Base-by-base conservation (phyloP, 2,329 filamentous ascomycete genomes). In the Aspergillus texensis region DNA sequence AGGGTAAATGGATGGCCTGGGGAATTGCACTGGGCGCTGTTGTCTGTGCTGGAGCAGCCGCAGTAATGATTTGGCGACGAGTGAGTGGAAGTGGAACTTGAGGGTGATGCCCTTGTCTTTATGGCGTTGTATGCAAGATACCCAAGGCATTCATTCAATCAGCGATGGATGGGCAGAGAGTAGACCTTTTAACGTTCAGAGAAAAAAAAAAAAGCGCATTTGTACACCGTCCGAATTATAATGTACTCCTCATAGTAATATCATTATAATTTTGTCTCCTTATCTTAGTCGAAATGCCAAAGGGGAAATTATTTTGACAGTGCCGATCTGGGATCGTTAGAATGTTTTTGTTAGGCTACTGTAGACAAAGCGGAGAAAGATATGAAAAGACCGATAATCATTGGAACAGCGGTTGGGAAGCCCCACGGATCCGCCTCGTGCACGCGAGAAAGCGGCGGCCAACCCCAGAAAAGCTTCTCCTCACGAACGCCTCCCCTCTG, bases 1-100 rank as follows among this genome's bases (percentile, higher is more conserved):
- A 88, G 1, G 88, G 90, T 5, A 94, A 97, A 77, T 87, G 92
- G 70, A 93, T 93, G 66, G 90, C 91, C 66, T 82, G 97, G 72
- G 97, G 96, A 72, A 87, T 98, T 72, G 93, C 92, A 2, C 81
- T 96, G 4, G 92, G 91, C 0, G 94, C 92, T 8, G 83, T 85
- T 9, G 82, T 86, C 46, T 87, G 85, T 68, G 86, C 85, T 14
- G 84, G 82, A 14, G 85, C 84, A 6, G 87, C 86, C 11, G 83
- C 85, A 10, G 81, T 85, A 10, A 84, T 87, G 72, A 85, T 89
- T 46, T 89, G 87, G 87, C 85, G 83, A 72, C 80, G 81, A 65
- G 79, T 78, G 6, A 76, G 76, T 59, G 77, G 77, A 8, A 75
- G 76, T 60, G 73, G 73, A 43, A 65, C 62, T 55, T 77, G 66